Evolutionary conservation across 257 asterid genomes (phyloP).

Genomic region (Capsicum rhomboideum): DNA sequence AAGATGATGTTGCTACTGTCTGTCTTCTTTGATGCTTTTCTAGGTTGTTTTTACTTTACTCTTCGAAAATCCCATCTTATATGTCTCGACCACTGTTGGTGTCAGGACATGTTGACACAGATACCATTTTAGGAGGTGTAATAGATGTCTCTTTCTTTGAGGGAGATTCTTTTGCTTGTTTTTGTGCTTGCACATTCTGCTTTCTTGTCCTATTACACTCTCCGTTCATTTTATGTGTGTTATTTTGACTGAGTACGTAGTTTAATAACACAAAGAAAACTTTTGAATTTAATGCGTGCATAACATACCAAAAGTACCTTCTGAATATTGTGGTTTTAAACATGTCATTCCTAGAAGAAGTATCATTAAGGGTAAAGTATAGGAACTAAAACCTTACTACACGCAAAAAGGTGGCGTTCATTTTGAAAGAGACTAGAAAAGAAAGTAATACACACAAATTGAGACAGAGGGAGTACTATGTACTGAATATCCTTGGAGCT

Average conservation of each 20-base stretch:
- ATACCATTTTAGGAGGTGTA: not conserved
- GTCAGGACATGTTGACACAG: not conserved
- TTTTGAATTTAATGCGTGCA: not conserved
- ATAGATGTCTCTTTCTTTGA: not conserved
- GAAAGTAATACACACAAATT: not conserved
- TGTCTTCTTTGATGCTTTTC: not conserved
- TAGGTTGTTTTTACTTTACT: not conserved
- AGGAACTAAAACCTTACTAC: not conserved
- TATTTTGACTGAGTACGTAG: not conserved
- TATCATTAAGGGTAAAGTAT: not conserved
- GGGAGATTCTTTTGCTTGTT: not conserved
- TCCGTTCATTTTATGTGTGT: not conserved
- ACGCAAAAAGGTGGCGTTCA: not conserved
- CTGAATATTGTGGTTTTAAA: not conserved
- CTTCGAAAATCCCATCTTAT: not conserved
- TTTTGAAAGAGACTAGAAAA: not conserved
- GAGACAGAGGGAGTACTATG: not conserved
- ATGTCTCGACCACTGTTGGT: not conserved
- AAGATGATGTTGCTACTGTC: constrained; percentile 10
- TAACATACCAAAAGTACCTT: not conserved
- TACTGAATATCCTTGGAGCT: not conserved
- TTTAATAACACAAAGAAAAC: not conserved
- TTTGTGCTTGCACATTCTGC: not conserved
- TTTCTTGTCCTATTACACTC: not conserved
- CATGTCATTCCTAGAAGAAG: not conserved